Conservation (phyloP, 495 filamentous ascomycete species). For the Aspergillus carlsbadensis region DNA sequence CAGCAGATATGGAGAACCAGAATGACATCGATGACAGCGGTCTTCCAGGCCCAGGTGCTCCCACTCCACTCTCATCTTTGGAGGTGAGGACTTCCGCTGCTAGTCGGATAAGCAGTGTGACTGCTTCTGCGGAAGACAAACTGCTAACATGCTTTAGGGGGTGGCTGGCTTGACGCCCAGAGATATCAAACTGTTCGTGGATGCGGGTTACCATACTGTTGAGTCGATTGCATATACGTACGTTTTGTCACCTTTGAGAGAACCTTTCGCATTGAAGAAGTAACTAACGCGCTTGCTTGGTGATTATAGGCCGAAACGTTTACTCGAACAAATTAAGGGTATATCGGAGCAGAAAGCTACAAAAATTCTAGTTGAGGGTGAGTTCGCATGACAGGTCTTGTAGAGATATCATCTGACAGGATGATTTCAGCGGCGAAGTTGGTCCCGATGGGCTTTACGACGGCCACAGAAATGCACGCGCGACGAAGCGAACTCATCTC, state of each 20-base stretch:
- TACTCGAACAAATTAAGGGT: conserved; percentile 91
- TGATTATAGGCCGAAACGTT: conserved; percentile 64
- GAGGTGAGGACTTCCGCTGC: conserved; percentile 58
- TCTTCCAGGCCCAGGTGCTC: conserved; percentile 81
- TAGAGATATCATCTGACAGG: not conserved
- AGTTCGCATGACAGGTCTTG: conserved; percentile 16
- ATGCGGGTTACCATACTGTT: conserved; percentile 92
- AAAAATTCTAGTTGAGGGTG: conserved; percentile 91
- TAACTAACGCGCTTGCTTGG: conserved; percentile 2
- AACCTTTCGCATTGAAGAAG: not conserved
- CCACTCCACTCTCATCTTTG: conserved; percentile 83
- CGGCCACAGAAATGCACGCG: conserved; percentile 99
- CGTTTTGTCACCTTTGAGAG: conserved; percentile 14
- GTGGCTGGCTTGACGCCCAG: conserved; percentile 84
- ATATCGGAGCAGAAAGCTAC: conserved; percentile 95
- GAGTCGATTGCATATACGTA: conserved; percentile 93
- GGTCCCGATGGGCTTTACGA: conserved; percentile 98
- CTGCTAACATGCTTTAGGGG: conserved; percentile 49
- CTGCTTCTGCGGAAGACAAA: not conserved
- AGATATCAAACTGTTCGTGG: conserved; percentile 88
- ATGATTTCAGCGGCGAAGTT: conserved; percentile 74
- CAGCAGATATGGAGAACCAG: conserved; percentile 57
- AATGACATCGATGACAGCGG: conserved; percentile 61
- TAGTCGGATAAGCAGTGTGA: not conserved
- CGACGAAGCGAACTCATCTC: conserved; percentile 94